Conservation (phyloP, 352 stramenopile genomes). For the Pythium utonaiense region DNA sequence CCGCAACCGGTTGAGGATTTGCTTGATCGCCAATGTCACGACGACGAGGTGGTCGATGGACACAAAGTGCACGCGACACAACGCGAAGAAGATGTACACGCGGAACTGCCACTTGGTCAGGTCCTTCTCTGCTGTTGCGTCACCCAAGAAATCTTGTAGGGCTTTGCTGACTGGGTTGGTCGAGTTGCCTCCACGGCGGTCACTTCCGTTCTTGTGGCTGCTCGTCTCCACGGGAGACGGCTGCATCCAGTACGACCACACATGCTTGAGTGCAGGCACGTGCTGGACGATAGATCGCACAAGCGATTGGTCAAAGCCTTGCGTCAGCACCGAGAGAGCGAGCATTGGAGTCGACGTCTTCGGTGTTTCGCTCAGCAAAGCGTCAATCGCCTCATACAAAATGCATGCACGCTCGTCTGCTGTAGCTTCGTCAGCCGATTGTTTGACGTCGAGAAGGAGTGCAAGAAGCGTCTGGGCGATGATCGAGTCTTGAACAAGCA, state of each 20-base stretch:
- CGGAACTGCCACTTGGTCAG: constrained; percentile 51
- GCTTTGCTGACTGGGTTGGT: constrained; percentile 26
- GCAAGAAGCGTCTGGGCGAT: constrained; percentile 45
- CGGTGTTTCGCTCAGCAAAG: background rate
- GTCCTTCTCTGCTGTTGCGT: constrained; percentile 44
- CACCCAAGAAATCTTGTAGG: constrained; percentile 48
- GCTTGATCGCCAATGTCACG: constrained; percentile 49
- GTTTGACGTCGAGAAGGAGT: constrained; percentile 17
- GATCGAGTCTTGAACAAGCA: constrained; percentile 56
- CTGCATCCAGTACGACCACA: constrained; percentile 60
- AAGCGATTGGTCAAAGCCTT: constrained; percentile 44
- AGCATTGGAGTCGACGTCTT: constrained; percentile 15
- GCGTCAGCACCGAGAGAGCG: constrained; percentile 38
- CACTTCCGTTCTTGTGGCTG: background rate
- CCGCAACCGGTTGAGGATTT: constrained; percentile 56
- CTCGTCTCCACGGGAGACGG: background rate
- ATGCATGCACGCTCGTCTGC: constrained; percentile 2
- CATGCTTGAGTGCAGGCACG: constrained; percentile 37
- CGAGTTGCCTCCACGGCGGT: constrained; percentile 4
- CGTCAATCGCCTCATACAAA: constrained; percentile 8
- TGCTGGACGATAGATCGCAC: constrained; percentile 30
- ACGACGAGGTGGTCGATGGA: constrained; percentile 28
- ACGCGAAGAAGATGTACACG: constrained; percentile 43
- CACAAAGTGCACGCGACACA: constrained; percentile 44
- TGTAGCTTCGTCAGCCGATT: background rate